Base-by-base conservation (phyloP, 179 eudicot species). In the Silene vulgaris region DNA sequence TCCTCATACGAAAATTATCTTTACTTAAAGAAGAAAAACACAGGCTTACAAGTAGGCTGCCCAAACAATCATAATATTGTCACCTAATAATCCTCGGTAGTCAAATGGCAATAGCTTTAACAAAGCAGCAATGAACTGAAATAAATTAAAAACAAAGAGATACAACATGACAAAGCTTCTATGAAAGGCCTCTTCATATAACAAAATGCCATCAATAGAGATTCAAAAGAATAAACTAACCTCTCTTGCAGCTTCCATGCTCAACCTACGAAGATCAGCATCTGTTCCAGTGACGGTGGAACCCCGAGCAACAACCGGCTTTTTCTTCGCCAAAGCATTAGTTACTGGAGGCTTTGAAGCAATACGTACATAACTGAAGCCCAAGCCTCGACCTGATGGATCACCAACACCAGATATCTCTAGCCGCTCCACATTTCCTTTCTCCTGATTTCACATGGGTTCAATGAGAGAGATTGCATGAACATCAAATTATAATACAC, bases 231-330 rank as follows among this genome's bases (percentile, higher is more conserved):
- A 40, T 66, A 30, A 62, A 80, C 83, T 29, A 69, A 93, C 99
- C 99, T 95, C 99, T 81, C 93, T 84, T 59, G 99, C 97, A 84
- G 97, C 97, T 65, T 90, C 97, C 99, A 95, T 95, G 91, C 99
- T 95, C 86, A 95, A 85, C 81, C 99, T 87, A 29, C 97, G 97
- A 40, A 95, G 92, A 84, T 95, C 99, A 74, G 99, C 97, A 88
- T 95, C 99, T 70, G 99, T 95, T 82, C 99, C 99, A 5, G 98
- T 94, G 61, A 94, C 94, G 63, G 96, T 90, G 59, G 97, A 69
- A 73, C 92, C 93, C 66, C 89, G 85, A 84, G 74, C 80, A 17
- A 89, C 86, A 82, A 88, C 84, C 73, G 89, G 74, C 83, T 93
- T 95, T 85, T 90, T 95, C 87, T 93, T 95, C 61, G 82, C 86